Conservation (phyloP, 352 stramenopile genomes). For the Pythium grandisporangium region DNA sequence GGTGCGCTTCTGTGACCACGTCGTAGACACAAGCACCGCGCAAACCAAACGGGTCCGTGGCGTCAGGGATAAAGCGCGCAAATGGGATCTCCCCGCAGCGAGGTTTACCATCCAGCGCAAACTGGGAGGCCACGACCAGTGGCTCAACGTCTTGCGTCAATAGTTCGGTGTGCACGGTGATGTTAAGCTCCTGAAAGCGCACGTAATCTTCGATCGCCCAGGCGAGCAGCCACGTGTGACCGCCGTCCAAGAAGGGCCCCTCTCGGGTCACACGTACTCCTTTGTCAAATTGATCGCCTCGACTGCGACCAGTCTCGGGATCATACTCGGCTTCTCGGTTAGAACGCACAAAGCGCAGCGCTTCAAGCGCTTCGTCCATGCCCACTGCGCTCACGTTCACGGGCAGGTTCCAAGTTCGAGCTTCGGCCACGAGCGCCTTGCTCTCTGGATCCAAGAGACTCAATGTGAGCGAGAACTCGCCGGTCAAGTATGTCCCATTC, state of each 20-base stretch:
- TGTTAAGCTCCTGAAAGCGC: constrained; percentile 56
- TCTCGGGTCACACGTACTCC: constrained; percentile 61
- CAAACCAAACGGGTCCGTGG: constrained; percentile 33
- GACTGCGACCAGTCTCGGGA: constrained; percentile 32
- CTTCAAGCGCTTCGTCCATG: constrained; percentile 69
- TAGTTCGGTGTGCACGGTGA: constrained; percentile 41
- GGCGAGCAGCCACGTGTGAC: constrained; percentile 59
- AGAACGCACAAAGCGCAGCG: constrained; percentile 51
- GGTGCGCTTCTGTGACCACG: constrained; percentile 39
- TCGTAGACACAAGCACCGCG: constrained; percentile 59
- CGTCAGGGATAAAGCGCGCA: constrained; percentile 32
- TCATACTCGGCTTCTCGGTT: constrained; percentile 59
- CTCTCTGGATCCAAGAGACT: constrained; percentile 36
- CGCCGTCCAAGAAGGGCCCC: constrained; percentile 57
- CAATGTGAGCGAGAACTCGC: constrained; percentile 42
- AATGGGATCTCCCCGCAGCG: constrained; percentile 41
- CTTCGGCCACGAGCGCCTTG: constrained; percentile 18
- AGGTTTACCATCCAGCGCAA: constrained; percentile 25
- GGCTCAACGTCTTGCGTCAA: constrained; percentile 61
- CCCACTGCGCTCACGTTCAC: constrained; percentile 61
- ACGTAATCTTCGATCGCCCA: constrained; percentile 69
- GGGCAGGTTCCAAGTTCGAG: constrained; percentile 52
- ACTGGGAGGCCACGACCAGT: constrained; percentile 39
- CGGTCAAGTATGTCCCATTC: constrained; percentile 70
- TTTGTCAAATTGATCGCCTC: constrained; percentile 57